Conservation (phyloP, 176 grass and related monocot species). For the Areca catechu region DNA sequence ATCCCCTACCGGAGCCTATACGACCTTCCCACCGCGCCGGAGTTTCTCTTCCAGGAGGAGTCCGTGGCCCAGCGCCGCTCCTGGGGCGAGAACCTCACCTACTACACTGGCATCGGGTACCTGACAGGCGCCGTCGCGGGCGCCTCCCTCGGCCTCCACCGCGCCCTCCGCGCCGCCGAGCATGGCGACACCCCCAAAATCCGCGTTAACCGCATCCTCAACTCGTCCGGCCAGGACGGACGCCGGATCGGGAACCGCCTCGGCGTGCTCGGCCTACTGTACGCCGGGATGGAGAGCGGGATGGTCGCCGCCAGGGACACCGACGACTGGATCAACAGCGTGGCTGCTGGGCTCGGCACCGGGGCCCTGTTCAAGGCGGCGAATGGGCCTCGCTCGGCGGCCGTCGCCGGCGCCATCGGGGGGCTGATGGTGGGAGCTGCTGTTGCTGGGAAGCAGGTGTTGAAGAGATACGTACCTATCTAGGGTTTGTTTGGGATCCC, state of each 20-base stretch:
- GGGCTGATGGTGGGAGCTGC: conserved; percentile 10
- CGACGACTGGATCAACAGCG: conserved; percentile 11
- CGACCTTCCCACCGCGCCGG: background rate
- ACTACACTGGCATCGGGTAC: conserved; percentile 7
- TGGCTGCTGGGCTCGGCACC: background rate
- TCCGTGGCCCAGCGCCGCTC: conserved; percentile 1
- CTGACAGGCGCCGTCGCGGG: background rate
- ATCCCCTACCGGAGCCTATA: no score
- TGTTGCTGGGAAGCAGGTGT: background rate
- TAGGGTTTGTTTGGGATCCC: no score
- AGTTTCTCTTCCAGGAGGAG: conserved; percentile 11
- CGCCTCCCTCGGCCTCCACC: background rate
- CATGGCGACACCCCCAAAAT: conserved; percentile 1
- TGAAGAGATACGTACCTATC: conserved; percentile 7
- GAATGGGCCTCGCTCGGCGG: background rate
- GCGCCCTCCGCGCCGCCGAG: background rate
- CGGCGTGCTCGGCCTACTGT: background rate
- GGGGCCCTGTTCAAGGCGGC: conserved; percentile 3
- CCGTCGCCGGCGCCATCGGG: background rate
- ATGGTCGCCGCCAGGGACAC: background rate
- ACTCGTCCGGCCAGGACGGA: conserved; percentile 5
- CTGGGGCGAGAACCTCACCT: conserved; percentile 16
- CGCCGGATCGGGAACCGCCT: conserved; percentile 8
- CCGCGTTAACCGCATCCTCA: conserved; percentile 5
- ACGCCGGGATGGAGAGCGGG: conserved; percentile 3